Evolutionary conservation across 2,329 filamentous ascomycete species (phyloP).

Genomic region (Trichoderma polysporum): DNA sequence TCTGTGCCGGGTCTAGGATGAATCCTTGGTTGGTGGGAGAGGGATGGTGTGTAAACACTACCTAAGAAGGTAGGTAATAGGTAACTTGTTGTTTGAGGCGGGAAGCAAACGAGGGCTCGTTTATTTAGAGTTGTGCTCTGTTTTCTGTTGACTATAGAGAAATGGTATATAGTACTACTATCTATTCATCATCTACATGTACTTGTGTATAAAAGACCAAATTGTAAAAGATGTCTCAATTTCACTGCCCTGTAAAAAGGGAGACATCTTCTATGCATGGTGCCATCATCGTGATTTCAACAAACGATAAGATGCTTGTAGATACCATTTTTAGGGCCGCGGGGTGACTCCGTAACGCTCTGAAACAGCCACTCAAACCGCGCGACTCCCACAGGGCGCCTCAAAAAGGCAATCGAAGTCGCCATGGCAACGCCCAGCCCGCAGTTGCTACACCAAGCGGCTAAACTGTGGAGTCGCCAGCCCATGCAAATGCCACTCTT

Average conservation of each 20-base stretch:
- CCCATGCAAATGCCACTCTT: neutral
- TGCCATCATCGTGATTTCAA: neutral
- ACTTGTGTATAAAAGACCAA: too few relatives aligned
- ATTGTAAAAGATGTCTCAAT: neutral
- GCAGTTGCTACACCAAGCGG: neutral
- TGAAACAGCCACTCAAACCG: slow-evolving; percentile 13
- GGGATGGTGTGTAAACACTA: too few relatives aligned
- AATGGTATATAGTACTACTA: too few relatives aligned
- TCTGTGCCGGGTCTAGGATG: neutral
- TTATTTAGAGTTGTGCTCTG: neutral
- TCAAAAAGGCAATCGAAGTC: slow-evolving; percentile 2
- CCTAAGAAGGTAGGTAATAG: too few relatives aligned
- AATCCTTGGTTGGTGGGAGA: neutral
- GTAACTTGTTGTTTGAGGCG: too few relatives aligned
- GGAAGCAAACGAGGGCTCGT: neutral
- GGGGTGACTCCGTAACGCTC: neutral
- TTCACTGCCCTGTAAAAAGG: neutral
- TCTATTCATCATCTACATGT: neutral
- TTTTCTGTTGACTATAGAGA: neutral
- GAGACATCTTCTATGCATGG: neutral
- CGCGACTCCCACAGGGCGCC: slow-evolving; percentile 1
- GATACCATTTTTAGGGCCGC: neutral
- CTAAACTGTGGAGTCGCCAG: slow-evolving; percentile 13
- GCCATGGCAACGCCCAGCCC: slow-evolving; percentile 5
- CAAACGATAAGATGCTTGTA: neutral